These are phyloP conservation scores for Kodamaea anthophila DNA, from an alignment of 1,139 yeast genomes.

Conservation along the genomic window DNA sequence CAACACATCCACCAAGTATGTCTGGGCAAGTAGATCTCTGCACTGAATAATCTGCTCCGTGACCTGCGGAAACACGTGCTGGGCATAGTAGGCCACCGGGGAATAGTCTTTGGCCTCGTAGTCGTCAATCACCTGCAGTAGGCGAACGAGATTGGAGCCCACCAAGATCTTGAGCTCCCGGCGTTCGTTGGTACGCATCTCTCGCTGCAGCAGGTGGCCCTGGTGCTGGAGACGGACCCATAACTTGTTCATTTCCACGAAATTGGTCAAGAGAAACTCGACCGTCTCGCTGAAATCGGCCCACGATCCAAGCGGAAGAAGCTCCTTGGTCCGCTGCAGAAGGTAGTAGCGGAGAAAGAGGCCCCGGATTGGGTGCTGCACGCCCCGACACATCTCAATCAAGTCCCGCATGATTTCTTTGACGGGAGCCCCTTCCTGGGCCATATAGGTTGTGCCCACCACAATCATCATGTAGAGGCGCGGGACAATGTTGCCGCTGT, in stretches of 20 bases:
- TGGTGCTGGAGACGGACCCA: slow-evolving; percentile 97
- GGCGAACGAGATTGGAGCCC: slow-evolving; percentile 84
- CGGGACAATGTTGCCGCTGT: slow-evolving; percentile 90
- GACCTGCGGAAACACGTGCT: slow-evolving; percentile 66
- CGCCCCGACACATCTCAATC: slow-evolving; percentile 99
- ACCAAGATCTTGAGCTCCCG: slow-evolving; percentile 86
- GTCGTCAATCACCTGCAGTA: slow-evolving; percentile 81
- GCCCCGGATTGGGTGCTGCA: slow-evolving; percentile 91
- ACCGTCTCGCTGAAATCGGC: slow-evolving; percentile 60
- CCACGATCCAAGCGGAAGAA: slow-evolving; percentile 44
- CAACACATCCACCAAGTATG: slow-evolving; percentile 79
- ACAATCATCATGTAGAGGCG: slow-evolving; percentile 91
- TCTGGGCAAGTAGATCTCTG: slow-evolving; percentile 87
- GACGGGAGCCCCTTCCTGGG: slow-evolving; percentile 70
- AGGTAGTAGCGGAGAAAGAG: slow-evolving; percentile 82
- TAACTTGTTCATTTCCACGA: slow-evolving; percentile 93
- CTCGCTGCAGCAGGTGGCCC: slow-evolving; percentile 84
- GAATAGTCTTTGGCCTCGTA: slow-evolving; percentile 29
- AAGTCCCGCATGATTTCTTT: slow-evolving; percentile 89
- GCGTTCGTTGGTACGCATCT: slow-evolving; percentile 69
- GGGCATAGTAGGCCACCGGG: slow-evolving; percentile 46
- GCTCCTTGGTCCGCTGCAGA: slow-evolving; percentile 74
- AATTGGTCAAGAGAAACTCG: slow-evolving; percentile 73
- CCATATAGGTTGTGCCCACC: slow-evolving; percentile 85
- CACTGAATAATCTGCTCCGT: slow-evolving; percentile 92